Conservation (phyloP, 306 rosid species). For the Parietaria judaica region DNA sequence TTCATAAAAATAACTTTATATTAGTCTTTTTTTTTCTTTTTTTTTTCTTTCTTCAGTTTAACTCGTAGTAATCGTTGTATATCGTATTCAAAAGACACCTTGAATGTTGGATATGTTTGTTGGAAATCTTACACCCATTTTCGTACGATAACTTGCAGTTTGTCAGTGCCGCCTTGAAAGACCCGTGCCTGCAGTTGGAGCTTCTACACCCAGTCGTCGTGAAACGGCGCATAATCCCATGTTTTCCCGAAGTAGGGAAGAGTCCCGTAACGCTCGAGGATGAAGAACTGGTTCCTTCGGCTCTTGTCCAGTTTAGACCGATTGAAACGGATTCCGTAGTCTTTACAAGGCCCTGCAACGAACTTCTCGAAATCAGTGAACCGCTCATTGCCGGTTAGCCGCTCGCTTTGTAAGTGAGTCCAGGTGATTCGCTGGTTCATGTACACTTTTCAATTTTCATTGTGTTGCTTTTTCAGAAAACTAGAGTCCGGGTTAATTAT, state of each 20-base stretch:
- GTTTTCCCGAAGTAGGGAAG: constrained; percentile 44
- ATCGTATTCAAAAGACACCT: no score
- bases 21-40: no score
- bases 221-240: constrained; percentile 62
- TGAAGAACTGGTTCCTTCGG: constrained; percentile 85
- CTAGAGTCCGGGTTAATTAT: not conserved
- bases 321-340: constrained; percentile 79
- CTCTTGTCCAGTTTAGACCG: constrained; percentile 82
- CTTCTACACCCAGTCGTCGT: constrained; percentile 64
- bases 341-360: constrained; percentile 72
- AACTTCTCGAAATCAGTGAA: constrained; percentile 77
- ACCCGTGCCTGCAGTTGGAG: constrained; percentile 66
- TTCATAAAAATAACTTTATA: no score
- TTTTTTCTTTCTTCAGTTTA: no score
- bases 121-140: constrained; percentile 3
- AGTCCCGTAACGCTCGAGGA: constrained; percentile 55
- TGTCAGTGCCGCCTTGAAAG: constrained; percentile 64
- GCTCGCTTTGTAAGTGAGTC: constrained; percentile 19
- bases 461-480: constrained; percentile 15
- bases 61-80: no score
- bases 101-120: no score
- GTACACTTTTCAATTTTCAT: constrained; percentile 9
- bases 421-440: not conserved
- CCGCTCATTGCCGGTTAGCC: constrained; percentile 54
- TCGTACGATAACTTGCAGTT: constrained; percentile 44